phyloP scores from a whole-genome alignment of 805 yeast species.

The Candida broadrunensis region DNA sequence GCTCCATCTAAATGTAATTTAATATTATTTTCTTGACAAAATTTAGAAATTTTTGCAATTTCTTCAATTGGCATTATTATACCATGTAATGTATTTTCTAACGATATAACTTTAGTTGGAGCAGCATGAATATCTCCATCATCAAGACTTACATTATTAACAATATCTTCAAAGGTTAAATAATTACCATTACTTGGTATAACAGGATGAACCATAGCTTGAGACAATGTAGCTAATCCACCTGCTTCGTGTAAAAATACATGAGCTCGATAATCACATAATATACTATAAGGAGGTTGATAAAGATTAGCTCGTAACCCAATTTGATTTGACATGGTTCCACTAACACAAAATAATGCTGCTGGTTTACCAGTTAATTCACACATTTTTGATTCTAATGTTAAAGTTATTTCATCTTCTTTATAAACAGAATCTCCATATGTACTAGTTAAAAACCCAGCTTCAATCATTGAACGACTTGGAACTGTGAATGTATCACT shows the following conservation, averaged over 20 bases:
- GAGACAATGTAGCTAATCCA: constrained; percentile 40
- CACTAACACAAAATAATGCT: constrained; percentile 39
- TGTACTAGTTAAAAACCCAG: constrained; percentile 37
- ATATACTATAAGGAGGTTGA: constrained; percentile 41
- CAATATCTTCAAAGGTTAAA: constrained; percentile 35
- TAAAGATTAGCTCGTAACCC: constrained; percentile 34
- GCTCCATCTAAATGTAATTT: constrained; percentile 44
- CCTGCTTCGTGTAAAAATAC: constrained; percentile 40
- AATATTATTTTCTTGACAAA: constrained; percentile 31
- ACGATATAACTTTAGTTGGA: constrained; percentile 41
- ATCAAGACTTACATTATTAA: constrained; percentile 36
- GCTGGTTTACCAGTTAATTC: constrained; percentile 37
- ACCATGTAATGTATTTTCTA: constrained; percentile 44
- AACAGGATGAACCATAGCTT: constrained; percentile 40
- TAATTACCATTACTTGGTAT: constrained; percentile 31
- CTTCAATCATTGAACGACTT: constrained; percentile 60
- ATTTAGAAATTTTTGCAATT: constrained; percentile 31
- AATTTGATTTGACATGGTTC: constrained; percentile 42
- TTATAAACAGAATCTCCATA: constrained; percentile 43
- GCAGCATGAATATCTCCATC: constrained; percentile 45
- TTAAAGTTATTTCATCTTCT: constrained; percentile 33
- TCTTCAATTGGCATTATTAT: constrained; percentile 40
- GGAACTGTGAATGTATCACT: constrained; percentile 91
- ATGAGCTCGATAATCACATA: constrained; percentile 38
- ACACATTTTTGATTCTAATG: constrained; percentile 33